Base-by-base conservation (phyloP, 2,329 filamentous ascomycete genomes). In the Grosmannia huntii region DNA sequence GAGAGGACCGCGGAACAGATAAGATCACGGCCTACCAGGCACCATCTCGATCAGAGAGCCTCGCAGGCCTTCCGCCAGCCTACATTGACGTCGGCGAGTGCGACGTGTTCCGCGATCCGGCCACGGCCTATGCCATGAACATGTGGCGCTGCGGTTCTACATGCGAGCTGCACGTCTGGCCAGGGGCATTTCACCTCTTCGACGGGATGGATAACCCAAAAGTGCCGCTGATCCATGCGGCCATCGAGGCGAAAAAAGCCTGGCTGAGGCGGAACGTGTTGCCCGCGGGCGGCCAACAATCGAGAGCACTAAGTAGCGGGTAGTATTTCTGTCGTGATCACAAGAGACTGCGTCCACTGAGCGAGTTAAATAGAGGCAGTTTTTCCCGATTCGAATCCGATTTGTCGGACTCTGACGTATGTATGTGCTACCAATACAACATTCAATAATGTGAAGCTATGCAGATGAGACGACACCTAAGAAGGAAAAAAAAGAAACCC, bases 101-200 rank as follows among this genome's bases (percentile, higher is more conserved):
- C 46, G 55, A 56, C n/a, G 46, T 56, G 28, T 49, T 56, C 14
- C 55, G 55, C 21, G 55, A 56, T 31, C 19, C 44, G 5, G 46
- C 46, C 7, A 46, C 51, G 28, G 10, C 50, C 16, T 56, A 27
- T 16, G 46, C 55, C 9, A 38, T 16, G 27, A 25, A 9, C 7
- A 31, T 56, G n/a, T 56, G 55, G 55, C 28, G 46, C 11, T 7
- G 44, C 4, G 55, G 55, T 14, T 25, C 46, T 5, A 51, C 55
- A 5, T 56, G 55, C 28, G 55, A 56, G 55, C 55, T 56, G 46
- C 55, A 56, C 23, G 55, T 56, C 28, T 56, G 55, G 55, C 55
- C 55, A 4, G 55, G 55, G 10, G 55, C 55, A 7, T 48, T 56
- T 12, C 55, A 56, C 33, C 27, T 56, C 1, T 56, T 56, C 33